Evolutionary conservation across 129 eudicot genomes (phyloP).

Genomic region (Tagetes patula): DNA sequence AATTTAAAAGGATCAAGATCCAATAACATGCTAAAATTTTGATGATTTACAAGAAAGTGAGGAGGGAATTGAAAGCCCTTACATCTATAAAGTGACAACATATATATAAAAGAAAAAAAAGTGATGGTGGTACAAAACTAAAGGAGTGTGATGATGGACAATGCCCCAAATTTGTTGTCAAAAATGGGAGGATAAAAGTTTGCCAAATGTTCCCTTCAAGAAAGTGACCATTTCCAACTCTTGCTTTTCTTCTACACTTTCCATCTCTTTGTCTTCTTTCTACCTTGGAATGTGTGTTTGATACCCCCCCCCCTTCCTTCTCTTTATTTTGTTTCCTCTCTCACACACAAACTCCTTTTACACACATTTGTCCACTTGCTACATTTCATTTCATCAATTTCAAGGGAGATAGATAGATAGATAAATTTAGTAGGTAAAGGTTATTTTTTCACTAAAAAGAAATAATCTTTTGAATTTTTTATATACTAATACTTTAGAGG

Average conservation of each 20-base stretch:
- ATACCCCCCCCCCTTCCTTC: slow-evolving; percentile 21
- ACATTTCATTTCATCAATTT: slow-evolving; percentile 18
- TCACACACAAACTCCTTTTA: slow-evolving; percentile 22
- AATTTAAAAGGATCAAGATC: slow-evolving; percentile 16
- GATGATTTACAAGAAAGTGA: neutral
- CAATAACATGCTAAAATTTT: slow-evolving; percentile 4
- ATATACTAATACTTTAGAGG: neutral
- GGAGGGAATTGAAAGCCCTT: slow-evolving; percentile 14
- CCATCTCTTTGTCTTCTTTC: slow-evolving; percentile 75
- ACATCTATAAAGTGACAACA: slow-evolving; percentile 39
- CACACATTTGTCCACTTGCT: slow-evolving; percentile 27
- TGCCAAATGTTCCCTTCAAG: slow-evolving; percentile 59
- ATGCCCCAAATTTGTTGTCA: slow-evolving; percentile 54
- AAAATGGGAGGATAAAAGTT: slow-evolving; percentile 55
- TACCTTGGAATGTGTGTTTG: slow-evolving; percentile 76
- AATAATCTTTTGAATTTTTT: neutral
- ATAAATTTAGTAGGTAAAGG: slow-evolving; percentile 20
- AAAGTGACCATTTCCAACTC: slow-evolving; percentile 84
- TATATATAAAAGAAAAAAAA: neutral
- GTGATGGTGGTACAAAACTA: slow-evolving; percentile 35
- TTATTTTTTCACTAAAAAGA: neutral
- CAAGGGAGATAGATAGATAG: neutral
- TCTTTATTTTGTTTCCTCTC: slow-evolving; percentile 24
- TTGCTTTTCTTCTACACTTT: slow-evolving; percentile 61
- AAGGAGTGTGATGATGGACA: slow-evolving; percentile 42